These are phyloP conservation scores for Nakaseomyces kungkrabaensis DNA, from an alignment of 1,139 yeast species.

Conservation along the genomic window DNA sequence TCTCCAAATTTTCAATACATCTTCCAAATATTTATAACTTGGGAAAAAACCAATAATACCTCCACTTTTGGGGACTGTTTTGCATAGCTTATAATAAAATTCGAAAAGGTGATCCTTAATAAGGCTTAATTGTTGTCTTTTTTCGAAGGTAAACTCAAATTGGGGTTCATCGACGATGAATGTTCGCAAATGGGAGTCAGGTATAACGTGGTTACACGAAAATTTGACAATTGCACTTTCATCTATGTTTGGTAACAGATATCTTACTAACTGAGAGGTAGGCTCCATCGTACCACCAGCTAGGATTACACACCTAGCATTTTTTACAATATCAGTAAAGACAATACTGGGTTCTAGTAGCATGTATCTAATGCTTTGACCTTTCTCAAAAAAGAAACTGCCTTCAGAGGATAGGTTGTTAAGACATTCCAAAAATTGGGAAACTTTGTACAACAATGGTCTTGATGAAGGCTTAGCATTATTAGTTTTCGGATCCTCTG, in stretches of 20 bases:
- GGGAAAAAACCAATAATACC: slow-evolving; percentile 83
- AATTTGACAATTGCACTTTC: slow-evolving; percentile 41
- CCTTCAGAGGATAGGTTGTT: slow-evolving; percentile 79
- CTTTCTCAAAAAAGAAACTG: slow-evolving; percentile 50
- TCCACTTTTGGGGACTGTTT: slow-evolving; percentile 41
- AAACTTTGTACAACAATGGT: slow-evolving; percentile 59
- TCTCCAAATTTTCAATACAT: slow-evolving; percentile 46
- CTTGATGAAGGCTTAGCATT: slow-evolving; percentile 12
- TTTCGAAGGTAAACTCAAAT: slow-evolving; percentile 63
- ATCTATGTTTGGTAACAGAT: slow-evolving; percentile 54
- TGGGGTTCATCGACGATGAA: slow-evolving; percentile 38
- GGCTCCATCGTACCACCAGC: slow-evolving; percentile 99
- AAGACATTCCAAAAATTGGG: slow-evolving; percentile 54
- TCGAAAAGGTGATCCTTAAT: slow-evolving; percentile 43
- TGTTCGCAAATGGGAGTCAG: slow-evolving; percentile 55
- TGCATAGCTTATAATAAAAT: slow-evolving; percentile 36
- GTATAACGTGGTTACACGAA: slow-evolving; percentile 80
- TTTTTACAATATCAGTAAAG: slow-evolving; percentile 56
- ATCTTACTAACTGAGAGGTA: slow-evolving; percentile 52
- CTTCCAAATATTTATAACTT: slow-evolving; percentile 62
- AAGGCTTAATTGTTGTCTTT: slow-evolving; percentile 41
- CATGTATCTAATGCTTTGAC: slow-evolving; percentile 48
- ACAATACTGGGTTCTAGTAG: slow-evolving; percentile 70
- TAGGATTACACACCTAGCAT: slow-evolving; percentile 60
- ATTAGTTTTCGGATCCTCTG: slow-evolving; percentile 16